A percentile compares a stretch with the other conserved stretches of the same genome.
Evolutionary conservation across 1,139 yeast species (phyloP).

Genomic region (Kazachstania sp.): DNA sequence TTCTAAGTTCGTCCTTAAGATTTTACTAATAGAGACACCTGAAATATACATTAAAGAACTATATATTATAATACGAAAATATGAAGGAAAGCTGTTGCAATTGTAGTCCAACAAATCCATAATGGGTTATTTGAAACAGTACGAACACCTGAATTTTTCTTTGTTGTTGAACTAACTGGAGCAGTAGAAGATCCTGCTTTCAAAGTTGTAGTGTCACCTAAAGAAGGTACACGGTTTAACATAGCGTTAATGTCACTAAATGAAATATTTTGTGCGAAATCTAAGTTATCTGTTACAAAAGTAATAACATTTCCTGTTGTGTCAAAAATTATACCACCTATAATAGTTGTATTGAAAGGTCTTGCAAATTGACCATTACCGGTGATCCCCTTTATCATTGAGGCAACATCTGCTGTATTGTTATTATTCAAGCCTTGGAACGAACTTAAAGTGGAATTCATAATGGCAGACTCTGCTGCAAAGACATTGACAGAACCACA

Average conservation of each 20-base stretch:
- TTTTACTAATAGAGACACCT: too few relatives aligned
- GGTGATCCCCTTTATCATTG: constrained; percentile 47
- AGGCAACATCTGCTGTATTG: constrained; percentile 31
- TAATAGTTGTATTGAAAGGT: constrained; percentile 38
- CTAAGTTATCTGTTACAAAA: constrained; percentile 46
- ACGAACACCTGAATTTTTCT: not conserved
- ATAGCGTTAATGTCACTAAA: constrained; percentile 15
- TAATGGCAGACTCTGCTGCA: constrained; percentile 38
- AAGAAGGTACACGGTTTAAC: constrained; percentile 9
- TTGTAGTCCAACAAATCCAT: not conserved
- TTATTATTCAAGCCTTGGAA: constrained; percentile 42
- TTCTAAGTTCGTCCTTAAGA: too few relatives aligned
- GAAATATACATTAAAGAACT: too few relatives aligned
- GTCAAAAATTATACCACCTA: constrained; percentile 62
- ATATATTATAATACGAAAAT: not conserved
- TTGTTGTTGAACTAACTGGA: not conserved
- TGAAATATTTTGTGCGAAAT: constrained; percentile 31
- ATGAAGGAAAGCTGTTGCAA: not conserved
- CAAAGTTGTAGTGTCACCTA: not conserved
- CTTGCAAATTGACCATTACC: constrained; percentile 48
- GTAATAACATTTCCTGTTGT: constrained; percentile 48
- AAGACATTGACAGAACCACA: constrained; percentile 77
- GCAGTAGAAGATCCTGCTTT: not conserved
- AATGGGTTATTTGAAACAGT: not conserved
- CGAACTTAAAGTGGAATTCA: constrained; percentile 58